Conservation (phyloP, 2,329 filamentous ascomycete species). For the Aureobasidium vineae region DNA sequence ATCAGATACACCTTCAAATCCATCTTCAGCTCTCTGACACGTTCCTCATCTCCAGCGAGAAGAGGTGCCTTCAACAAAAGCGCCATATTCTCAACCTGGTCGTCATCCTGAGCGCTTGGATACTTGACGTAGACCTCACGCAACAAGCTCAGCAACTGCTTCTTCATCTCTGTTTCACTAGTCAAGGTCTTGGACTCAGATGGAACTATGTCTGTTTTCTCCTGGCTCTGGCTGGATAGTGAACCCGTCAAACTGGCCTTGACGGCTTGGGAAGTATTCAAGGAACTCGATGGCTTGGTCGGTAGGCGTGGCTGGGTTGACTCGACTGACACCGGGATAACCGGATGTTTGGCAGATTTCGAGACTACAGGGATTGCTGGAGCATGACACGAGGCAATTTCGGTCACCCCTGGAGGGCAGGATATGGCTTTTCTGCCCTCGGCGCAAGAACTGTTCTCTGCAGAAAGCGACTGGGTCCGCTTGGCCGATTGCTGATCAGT, state of each 20-base stretch:
- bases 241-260: neutral
- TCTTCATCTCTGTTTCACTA: neutral
- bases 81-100: slow-evolving; percentile 3
- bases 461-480: neutral
- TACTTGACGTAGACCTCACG: slow-evolving; percentile 6
- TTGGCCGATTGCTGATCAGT: neutral
- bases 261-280: neutral
- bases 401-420: neutral
- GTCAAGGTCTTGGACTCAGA: neutral
- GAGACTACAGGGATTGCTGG: neutral
- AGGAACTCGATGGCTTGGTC: neutral
- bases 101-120: slow-evolving; percentile 3
- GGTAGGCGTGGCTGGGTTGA: neutral
- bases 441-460: neutral
- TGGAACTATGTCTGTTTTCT: neutral
- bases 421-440: neutral
- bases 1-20: slow-evolving; percentile 14
- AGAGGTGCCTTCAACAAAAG: slow-evolving; percentile 1
- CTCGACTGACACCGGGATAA: too few species aligned
- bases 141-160: neutral
- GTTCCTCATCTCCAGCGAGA: neutral
- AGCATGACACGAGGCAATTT: neutral
- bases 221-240: neutral
- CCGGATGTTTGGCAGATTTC: neutral
- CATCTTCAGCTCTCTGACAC: slow-evolving; percentile 12